Base-by-base conservation (phyloP, 345 rosid species). In the Noccaea caerulescens region DNA sequence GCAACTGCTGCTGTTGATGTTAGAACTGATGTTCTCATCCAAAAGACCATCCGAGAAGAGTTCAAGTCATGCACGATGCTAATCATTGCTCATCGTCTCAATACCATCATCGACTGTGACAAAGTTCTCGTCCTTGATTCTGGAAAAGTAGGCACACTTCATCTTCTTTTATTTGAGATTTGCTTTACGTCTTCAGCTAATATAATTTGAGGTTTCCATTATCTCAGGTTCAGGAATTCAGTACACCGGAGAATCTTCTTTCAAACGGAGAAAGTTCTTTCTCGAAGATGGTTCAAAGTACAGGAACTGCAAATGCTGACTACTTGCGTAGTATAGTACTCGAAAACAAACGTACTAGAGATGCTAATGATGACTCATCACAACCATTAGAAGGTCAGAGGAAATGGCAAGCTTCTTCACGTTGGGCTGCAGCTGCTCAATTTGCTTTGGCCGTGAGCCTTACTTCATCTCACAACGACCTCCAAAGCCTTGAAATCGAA, bases 1-100 rank as follows among this genome's bases (percentile, higher is more conserved):
- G 99, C 99, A 61, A 94, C 99, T 62, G 99, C 99, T 41, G 98
- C 99, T 73, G 99, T 94, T 58, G 99, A 94, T 72, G 99, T 94
- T 36, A 85, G 99, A 79, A 94, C 99, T 5, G 99, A 94, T 82
- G 96, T 97, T 65, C 86, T 94, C 68, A 94, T 94, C 70, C 99
- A 94, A 84, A 92, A 91, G 83, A 94, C 99, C 10, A 94, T 94
- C 60, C 82, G 99, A 63, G 99, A 94, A 81, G 99, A 94, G 72
- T 94, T 94, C 71, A 94, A 79, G 75, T 82, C 96, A 3, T 94
- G 99, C 75, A 91, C 99, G 3, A 94, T 94, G 99, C 86, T 94
- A 32, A 86, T 94, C 68, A 94, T 94, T 66, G 99, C 99, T 59
- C 99, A 94, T 76, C 88, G 99, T 44, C 93, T 94, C 18, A 94